These are phyloP conservation scores for Apostasia shenzhenica DNA, from an alignment of 106 monocot genomes.

Conservation along the genomic window DNA sequence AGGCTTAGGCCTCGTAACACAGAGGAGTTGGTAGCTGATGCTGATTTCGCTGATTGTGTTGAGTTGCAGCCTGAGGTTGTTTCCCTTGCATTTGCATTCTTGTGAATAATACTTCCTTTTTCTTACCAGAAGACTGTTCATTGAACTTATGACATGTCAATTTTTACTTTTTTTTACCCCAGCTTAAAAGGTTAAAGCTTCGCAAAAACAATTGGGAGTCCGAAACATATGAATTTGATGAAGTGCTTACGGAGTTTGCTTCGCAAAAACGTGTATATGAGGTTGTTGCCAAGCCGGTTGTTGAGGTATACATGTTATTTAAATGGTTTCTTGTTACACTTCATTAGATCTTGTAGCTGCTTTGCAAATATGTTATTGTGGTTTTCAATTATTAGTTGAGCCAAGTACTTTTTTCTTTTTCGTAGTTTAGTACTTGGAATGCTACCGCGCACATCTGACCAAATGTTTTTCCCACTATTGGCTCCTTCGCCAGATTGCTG, in stretches of 20 bases:
- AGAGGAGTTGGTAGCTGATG: slow-evolving; percentile 81
- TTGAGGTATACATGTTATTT: slow-evolving; percentile 58
- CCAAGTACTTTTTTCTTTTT: too few species aligned
- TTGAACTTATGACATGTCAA: neutral
- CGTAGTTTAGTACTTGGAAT: too few species aligned
- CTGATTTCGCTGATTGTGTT: slow-evolving; percentile 98
- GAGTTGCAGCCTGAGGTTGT: slow-evolving; percentile 93
- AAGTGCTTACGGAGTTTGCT: slow-evolving; percentile 88
- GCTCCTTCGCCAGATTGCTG: too few species aligned
- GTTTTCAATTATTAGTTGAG: too few species aligned
- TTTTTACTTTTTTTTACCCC: slow-evolving; percentile 10
- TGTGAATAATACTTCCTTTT: neutral
- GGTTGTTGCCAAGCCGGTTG: slow-evolving; percentile 95
- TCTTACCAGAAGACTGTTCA: neutral
- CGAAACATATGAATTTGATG: slow-evolving; percentile 98
- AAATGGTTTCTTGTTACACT: neutral
- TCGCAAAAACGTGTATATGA: slow-evolving; percentile 98
- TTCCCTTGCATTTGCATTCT: neutral
- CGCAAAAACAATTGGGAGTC: slow-evolving; percentile 99
- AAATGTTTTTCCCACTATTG: too few species aligned
- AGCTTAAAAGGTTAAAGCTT: slow-evolving; percentile 96
- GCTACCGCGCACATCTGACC: too few species aligned
- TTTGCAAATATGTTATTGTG: too few species aligned
- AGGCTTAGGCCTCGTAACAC: slow-evolving; percentile 88
- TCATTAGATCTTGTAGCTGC: neutral